Percentiles rank a stretch among this genome's conserved stretches.
phyloP scores from a whole-genome alignment of 768 basidiomycete genomes.

The Mycena polygramma region DNA sequence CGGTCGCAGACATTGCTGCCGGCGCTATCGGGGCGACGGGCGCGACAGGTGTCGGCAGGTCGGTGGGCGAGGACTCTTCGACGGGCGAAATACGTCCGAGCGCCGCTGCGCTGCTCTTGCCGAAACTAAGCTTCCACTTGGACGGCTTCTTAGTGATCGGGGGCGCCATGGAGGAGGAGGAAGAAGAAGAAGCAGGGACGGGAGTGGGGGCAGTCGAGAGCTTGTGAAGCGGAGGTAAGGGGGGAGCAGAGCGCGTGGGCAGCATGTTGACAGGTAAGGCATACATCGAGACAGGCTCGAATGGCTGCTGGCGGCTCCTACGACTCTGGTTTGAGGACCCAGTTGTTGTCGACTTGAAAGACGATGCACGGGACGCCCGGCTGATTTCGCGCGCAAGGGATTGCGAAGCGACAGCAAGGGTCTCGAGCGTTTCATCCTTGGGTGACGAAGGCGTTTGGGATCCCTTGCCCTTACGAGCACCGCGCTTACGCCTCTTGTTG shows the following conservation, averaged over 20 bases:
- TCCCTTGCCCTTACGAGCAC: constrained; percentile 88
- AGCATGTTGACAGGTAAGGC: constrained; percentile 56
- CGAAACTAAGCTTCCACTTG: constrained; percentile 87
- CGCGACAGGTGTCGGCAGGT: constrained; percentile 36
- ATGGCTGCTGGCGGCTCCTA: constrained; percentile 43
- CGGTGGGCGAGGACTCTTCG: constrained; percentile 49
- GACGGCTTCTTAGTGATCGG: constrained; percentile 82
- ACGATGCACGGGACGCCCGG: constrained; percentile 67
- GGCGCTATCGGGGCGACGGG: no score
- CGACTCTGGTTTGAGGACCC: constrained; percentile 43
- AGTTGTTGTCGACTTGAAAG: constrained; percentile 50
- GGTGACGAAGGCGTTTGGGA: constrained; percentile 50
- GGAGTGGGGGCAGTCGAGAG: constrained; percentile 39
- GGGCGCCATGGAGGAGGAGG: constrained; percentile 37
- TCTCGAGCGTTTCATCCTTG: constrained; percentile 71
- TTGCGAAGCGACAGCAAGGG: constrained; percentile 85
- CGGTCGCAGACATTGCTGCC: constrained; percentile 70
- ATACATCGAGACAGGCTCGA: constrained; percentile 63
- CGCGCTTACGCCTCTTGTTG: constrained; percentile 86
- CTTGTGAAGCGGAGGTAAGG: constrained; percentile 35
- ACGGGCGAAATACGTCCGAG: constrained; percentile 56
- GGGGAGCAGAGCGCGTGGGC: constrained; percentile 28
- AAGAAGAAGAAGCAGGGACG: constrained; percentile 29
- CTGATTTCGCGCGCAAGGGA: constrained; percentile 88
- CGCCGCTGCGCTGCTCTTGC: constrained; percentile 62